A percentile compares a stretch with the other conserved stretches of the same genome.
Conservation (phyloP, 306 rosid species). For the Cucumis sativus region Cucumber_9930_V3 NC_026657.2:39687001-39687500, state of each 20-base stretch:
- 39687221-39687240: slow-evolving; percentile 34
- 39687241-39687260: slow-evolving; percentile 40
- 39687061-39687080: slow-evolving; percentile 21
- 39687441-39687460: slow-evolving; percentile 38
- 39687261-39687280: slow-evolving; percentile 36
- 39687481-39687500: slow-evolving; percentile 39
- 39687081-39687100: slow-evolving; percentile 26
- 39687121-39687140: slow-evolving; percentile 14
- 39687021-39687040: slow-evolving; percentile 30
- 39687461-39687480: slow-evolving; percentile 33
- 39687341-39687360: slow-evolving; percentile 35
- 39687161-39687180: slow-evolving; percentile 15
- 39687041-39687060: slow-evolving; percentile 22
- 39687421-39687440: slow-evolving; percentile 33
- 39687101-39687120: slow-evolving; percentile 23
- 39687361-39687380: slow-evolving; percentile 40
- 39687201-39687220: slow-evolving; percentile 23
- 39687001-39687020: slow-evolving; percentile 19
- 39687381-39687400: slow-evolving; percentile 35
- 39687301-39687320: slow-evolving; percentile 24
- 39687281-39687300: slow-evolving; percentile 29
- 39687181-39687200: slow-evolving; percentile 11
- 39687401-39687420: slow-evolving; percentile 31
- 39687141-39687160: slow-evolving; percentile 19
- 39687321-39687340: slow-evolving; percentile 43